phyloP scores from a whole-genome alignment of 495 filamentous ascomycete species.

The Amphirosellinia nigrospora region DNA sequence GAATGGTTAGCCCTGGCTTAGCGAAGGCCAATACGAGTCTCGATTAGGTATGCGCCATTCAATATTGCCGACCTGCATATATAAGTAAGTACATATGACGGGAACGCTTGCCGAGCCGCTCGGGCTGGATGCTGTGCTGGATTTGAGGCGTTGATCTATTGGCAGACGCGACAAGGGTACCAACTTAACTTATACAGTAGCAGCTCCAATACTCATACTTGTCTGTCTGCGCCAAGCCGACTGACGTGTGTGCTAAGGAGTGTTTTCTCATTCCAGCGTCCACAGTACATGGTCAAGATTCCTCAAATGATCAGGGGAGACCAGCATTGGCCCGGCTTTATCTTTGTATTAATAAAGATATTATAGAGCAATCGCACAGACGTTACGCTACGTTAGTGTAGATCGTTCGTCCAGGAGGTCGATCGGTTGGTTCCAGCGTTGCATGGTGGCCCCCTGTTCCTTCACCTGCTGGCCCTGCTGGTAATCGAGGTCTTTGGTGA shows the following conservation, averaged over 20 bases:
- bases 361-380: neutral
- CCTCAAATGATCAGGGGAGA: too few relatives aligned
- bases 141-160: conserved; percentile 8
- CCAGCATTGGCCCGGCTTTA: neutral
- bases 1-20: conserved; percentile 5
- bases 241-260: neutral
- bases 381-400: neutral
- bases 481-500: neutral
- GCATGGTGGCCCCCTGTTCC: neutral
- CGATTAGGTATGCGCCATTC: conserved; percentile 5
- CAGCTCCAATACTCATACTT: neutral
- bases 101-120: conserved; percentile 16
- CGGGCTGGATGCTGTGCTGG: neutral
- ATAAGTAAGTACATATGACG: neutral
- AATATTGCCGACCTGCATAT: neutral
- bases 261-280: neutral
- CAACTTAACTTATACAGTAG: too few relatives aligned
- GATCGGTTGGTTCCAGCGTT: neutral
- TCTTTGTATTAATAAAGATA: neutral
- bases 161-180: conserved; percentile 10
- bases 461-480: neutral
- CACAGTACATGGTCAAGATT: neutral
- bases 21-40: neutral
- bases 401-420: neutral
- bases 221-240: neutral